Base-by-base conservation (phyloP, 768 basidiomycete genomes). In the Suillus clintonianus region DNA sequence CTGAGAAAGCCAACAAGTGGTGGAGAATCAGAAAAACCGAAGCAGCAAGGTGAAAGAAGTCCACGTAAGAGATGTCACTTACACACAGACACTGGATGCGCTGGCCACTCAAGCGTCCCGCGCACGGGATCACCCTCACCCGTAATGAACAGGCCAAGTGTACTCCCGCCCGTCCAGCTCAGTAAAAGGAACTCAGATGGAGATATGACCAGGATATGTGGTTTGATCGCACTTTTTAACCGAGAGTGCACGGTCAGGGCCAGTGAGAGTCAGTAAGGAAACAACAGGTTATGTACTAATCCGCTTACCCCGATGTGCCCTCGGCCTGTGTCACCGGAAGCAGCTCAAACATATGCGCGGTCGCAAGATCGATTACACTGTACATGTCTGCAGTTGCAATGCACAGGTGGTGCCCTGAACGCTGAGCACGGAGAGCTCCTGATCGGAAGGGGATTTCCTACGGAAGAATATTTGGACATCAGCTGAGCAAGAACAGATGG, bases 111-210 rank as follows among this genome's bases (percentile, higher is more conserved):
- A 50, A 97, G 78, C 2, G 95, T 96, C 2, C 95, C 95, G 53
- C 95, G 84, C 9, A 94, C 89, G 5, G 96, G 94, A 74, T 97
- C 95, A 0, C 94, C 95, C 2, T 86, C 85, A 0, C 88, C 85
- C 15, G 85, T 93, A 67, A 98, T 82, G 69, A 98, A 99, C 11
- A 99, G 78, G 0, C 96, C 96, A 45, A 98, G 79, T 0, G 92
- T 92, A 59, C 84, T 87, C 4, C 81, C 77, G 15, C 93, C 96
- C 1, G 89, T 95, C 85, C 90, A 95, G 2, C 91, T 92, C 17
- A 94, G 80, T 24, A 97, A 82, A 48, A 98, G 83, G 68, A 95
- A 97, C 74, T 97, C 95, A 67, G 85, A 86, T 36, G 86, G 86
- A 41, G 84, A 82, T 30, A 96, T 85, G 27, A 94, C 86, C 1